Evolutionary conservation across 176 grass and related monocot species (phyloP), one percentile per base, ranked within the genome.

Genomic region (Zoysia pacifica): DNA sequence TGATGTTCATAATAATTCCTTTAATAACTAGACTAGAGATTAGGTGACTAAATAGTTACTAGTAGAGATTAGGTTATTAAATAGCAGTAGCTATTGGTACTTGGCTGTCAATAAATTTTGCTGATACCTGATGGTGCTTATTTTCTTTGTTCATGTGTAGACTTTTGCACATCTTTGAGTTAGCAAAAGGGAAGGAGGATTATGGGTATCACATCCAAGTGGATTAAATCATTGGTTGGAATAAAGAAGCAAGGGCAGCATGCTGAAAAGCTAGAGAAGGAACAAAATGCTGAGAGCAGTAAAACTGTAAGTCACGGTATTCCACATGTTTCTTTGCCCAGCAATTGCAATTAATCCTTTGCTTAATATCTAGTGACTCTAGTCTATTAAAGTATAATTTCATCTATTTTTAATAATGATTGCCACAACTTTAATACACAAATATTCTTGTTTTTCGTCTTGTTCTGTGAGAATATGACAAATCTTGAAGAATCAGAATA

Each of bases 131-230:
- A 28, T 45, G 48, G 73, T 83, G 19, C 44, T 69, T 79, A 19
- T 15, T 62, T 84, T 46, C 39, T 12, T 68, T 28, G 37, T 75
- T 79, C 53, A 54, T 53, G 7, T 20, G 35, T 48, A 84, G 28
- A 42, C 9, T 65, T 35, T 37, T 74, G 45, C 56, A 61, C 48
- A 48, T 73, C 11, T 70, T 74, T 82, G 68, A 82, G 72, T 65
- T 56, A 48, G 61, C 9, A 39, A 62, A 69, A 79, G 62, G 15
- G 55, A 51, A 81, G 50, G 37, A 58, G 54, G 80, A 62, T 48
- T 15, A 89, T 97, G 93, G 93, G 93, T 16, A 97, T 93, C 64
- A 91, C 93, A 55, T 75, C 93, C 37, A 97, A 97, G 80, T 28
- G 28, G 28, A 28, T 28, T 28, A 28, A 28, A 28, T 93, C 90